Evolutionary conservation across 208 protist species (phyloP).

Genomic region (Leishmania tarentolae): DNA sequence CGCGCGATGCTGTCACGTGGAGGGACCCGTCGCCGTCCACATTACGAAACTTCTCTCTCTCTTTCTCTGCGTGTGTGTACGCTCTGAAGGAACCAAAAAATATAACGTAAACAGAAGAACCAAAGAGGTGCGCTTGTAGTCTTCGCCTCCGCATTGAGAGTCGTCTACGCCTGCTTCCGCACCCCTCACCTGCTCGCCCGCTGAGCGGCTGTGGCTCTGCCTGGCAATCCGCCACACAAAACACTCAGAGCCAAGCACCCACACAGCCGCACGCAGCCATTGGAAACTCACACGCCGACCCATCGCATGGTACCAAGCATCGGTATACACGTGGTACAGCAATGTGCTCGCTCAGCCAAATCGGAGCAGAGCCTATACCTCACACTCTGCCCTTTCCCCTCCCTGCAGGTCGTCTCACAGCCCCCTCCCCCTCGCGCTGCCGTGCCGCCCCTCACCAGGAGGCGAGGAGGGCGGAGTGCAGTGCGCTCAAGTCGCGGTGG

Average conservation of each 20-base stretch:
- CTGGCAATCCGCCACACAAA: neutral
- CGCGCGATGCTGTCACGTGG: neutral
- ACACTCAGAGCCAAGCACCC: neutral
- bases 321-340: neutral
- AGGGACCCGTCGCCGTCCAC: neutral
- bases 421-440: too few relatives aligned
- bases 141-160: neutral
- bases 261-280: neutral
- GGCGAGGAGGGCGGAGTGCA: neutral
- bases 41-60: neutral
- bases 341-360: neutral
- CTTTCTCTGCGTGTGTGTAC: neutral
- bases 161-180: neutral
- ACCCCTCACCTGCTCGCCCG: neutral
- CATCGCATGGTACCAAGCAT: neutral
- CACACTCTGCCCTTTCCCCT: neutral
- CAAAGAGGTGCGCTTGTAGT: neutral
- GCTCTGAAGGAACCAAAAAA: neutral
- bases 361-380: neutral
- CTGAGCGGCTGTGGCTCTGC: neutral
- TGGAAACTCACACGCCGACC: neutral
- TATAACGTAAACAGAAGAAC: neutral
- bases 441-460: neutral
- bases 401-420: neutral
- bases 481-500: neutral